Conservation (phyloP, 2,329 filamentous ascomycete genomes). For the Claviceps sp. region DNA sequence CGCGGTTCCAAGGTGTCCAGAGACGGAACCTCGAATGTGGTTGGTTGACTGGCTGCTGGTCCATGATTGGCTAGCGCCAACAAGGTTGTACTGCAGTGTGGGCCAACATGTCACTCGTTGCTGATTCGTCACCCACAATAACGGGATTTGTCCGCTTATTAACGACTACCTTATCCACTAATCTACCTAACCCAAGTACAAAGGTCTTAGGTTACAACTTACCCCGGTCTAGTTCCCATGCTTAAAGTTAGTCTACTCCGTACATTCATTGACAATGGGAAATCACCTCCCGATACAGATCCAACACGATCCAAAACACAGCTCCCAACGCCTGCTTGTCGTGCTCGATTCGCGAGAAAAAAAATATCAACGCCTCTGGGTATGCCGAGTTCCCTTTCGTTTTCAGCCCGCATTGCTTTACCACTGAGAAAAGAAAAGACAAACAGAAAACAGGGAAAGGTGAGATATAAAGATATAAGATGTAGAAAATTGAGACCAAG, state of each 20-base stretch:
- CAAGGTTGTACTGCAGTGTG: background rate
- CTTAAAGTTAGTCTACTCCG: background rate
- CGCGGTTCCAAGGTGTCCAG: no score
- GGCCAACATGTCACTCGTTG: background rate
- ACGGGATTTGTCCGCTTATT: background rate
- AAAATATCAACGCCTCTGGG: constrained; percentile 2
- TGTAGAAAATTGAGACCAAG: no score
- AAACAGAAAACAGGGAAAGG: background rate
- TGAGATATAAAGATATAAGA: background rate
- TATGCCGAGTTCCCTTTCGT: constrained; percentile 1
- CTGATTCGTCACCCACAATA: background rate
- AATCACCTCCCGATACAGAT: background rate
- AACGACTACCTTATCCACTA: background rate
- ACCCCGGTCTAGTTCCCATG: background rate
- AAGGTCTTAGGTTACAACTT: no score
- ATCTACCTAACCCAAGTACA: background rate
- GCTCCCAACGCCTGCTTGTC: background rate
- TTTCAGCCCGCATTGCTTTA: background rate
- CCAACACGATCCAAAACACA: constrained; percentile 5
- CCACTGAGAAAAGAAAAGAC: background rate
- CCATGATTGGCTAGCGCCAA: background rate
- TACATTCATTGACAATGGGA: background rate
- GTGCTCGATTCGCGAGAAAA: background rate
- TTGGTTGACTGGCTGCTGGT: background rate
- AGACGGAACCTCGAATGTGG: no score